Percentiles rank a stretch among this genome's conserved stretches.
Evolutionary conservation across 1,139 yeast genomes (phyloP).

Genomic region (Meyerozyma carpophila): DNA sequence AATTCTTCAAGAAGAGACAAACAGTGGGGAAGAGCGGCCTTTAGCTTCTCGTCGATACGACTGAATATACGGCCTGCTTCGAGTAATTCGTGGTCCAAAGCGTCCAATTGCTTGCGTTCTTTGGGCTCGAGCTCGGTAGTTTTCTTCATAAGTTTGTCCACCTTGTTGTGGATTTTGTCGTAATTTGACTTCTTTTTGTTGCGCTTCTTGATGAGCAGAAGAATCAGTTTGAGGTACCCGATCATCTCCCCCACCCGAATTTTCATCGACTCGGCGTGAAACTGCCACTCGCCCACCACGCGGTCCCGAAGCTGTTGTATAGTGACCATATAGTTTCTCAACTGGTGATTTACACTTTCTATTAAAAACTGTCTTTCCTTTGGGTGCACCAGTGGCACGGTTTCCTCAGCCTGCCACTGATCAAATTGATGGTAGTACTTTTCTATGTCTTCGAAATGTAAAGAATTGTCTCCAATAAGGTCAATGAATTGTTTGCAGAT

Average conservation of each 20-base stretch:
- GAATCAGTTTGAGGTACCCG: constrained; percentile 27
- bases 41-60: constrained; percentile 35
- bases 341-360: constrained; percentile 26
- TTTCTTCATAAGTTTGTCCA: constrained; percentile 40
- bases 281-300: constrained; percentile 29
- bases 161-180: constrained; percentile 32
- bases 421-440: constrained; percentile 34
- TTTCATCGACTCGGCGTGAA: constrained; percentile 24
- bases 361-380: constrained; percentile 27
- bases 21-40: constrained; percentile 41
- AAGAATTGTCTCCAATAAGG: constrained; percentile 34
- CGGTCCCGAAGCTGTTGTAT: constrained; percentile 25
- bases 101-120: constrained; percentile 28
- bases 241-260: constrained; percentile 35
- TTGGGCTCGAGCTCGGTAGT: constrained; percentile 31
- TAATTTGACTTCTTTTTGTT: constrained; percentile 37
- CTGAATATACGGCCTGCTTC: constrained; percentile 26
- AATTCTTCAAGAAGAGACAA: constrained; percentile 47
- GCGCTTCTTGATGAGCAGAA: constrained; percentile 41
- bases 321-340: constrained; percentile 24
- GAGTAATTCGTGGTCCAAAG: constrained; percentile 24
- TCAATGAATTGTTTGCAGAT: constrained; percentile 26
- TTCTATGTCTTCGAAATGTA: constrained; percentile 41
- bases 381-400: constrained; percentile 34
- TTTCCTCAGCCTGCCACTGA: constrained; percentile 24